Percentiles rank a stretch among this genome's conserved stretches.
phyloP scores from a whole-genome alignment of 805 yeast species.

The Geotrichum ghanense region DNA sequence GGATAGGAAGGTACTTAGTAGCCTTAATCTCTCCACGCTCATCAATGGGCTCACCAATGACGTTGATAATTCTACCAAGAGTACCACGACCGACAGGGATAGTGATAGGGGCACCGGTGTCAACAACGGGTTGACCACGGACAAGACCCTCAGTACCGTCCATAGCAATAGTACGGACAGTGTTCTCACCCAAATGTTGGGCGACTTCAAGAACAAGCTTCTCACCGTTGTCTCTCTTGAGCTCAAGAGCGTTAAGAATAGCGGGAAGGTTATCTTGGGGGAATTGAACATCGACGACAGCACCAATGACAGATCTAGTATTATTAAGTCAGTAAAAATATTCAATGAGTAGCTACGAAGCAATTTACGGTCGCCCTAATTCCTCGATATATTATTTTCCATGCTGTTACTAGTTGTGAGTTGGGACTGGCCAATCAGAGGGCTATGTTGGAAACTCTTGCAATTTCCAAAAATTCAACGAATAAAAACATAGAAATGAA shows the following conservation, averaged over 20 bases:
- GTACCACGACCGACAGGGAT: constrained; percentile 99
- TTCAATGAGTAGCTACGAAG: too few relatives aligned
- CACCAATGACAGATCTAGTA: constrained; percentile 96
- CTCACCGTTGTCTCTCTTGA: constrained; percentile 62
- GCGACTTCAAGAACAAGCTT: constrained; percentile 94
- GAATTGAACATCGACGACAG: constrained; percentile 96
- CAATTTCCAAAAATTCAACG: too few relatives aligned
- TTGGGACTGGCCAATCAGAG: too few relatives aligned
- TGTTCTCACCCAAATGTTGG: constrained; percentile 99
- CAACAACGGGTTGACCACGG: constrained; percentile 85
- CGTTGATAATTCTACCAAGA: constrained; percentile 97
- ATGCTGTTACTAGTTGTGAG: too few relatives aligned
- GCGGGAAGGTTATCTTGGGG: constrained; percentile 96
- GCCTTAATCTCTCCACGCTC: constrained; percentile 98
- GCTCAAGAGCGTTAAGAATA: constrained; percentile 90
- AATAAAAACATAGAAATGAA: too few relatives aligned
- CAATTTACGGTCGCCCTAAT: too few relatives aligned
- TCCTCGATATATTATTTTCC: too few relatives aligned
- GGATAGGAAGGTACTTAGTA: constrained; percentile 93
- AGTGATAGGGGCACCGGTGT: constrained; percentile 97
- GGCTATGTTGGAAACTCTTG: too few relatives aligned
- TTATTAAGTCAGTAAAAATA: too few relatives aligned
- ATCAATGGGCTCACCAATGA: constrained; percentile 97
- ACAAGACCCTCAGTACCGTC: constrained; percentile 99
- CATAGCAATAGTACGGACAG: constrained; percentile 99